phyloP scores from a whole-genome alignment of 2,329 filamentous ascomycete species.

The Gremmenia infestans region DNA sequence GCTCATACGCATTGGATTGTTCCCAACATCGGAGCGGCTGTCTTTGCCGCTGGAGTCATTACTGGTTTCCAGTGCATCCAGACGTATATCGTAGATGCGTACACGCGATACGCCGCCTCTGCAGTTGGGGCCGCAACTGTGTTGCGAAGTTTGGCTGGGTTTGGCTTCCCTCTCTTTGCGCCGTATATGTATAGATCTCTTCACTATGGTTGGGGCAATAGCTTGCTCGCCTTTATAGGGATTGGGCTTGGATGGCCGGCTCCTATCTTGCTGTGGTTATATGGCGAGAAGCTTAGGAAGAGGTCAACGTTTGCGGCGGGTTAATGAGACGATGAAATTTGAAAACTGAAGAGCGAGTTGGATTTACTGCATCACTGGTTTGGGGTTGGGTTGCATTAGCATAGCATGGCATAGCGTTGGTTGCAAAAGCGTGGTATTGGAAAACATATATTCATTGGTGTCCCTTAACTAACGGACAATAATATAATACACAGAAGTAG shows the following conservation, averaged over 20 bases:
- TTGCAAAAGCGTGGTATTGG: too few species aligned
- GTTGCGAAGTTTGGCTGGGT: conserved; percentile 16
- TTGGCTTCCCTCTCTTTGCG: conserved; percentile 18
- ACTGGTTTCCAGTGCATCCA: conserved; percentile 25
- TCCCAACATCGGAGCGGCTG: conserved; percentile 47
- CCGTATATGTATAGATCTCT: conserved; percentile 19
- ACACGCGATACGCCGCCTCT: conserved; percentile 27
- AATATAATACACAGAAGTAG: too few species aligned
- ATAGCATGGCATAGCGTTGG: too few species aligned
- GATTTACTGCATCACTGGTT: not conserved
- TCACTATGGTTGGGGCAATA: conserved; percentile 44
- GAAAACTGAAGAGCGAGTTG: not conserved
- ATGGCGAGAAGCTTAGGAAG: conserved; percentile 32
- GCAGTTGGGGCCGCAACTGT: conserved; percentile 34
- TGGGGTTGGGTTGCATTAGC: too few species aligned
- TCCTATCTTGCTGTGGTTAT: conserved; percentile 39
- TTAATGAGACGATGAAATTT: not conserved
- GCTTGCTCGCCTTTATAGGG: conserved; percentile 42
- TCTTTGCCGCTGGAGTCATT: conserved; percentile 44
- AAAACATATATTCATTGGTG: too few species aligned
- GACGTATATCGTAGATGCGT: conserved; percentile 49
- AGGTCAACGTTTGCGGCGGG: conserved; percentile 35
- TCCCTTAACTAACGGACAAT: too few species aligned
- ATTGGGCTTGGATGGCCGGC: conserved; percentile 45
- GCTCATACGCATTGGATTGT: conserved; percentile 48